Evolutionary conservation across 306 rosid genomes (phyloP).

Genomic region (Cucumis sativus): DNA sequence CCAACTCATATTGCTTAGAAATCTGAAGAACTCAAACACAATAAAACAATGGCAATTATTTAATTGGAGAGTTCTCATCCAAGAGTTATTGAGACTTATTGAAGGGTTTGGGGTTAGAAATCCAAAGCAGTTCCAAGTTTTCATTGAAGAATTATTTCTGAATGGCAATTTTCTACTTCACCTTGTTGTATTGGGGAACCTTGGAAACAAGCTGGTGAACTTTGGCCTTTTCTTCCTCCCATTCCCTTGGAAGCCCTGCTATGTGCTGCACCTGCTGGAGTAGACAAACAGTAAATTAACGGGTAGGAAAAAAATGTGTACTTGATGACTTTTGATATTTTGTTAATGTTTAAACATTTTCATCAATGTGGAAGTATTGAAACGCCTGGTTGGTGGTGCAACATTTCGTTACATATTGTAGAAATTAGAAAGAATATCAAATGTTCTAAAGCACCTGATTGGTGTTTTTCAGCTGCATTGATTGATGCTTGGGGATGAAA

Average conservation of each 20-base stretch:
- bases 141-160: neutral
- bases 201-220: slow-evolving; percentile 59
- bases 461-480: slow-evolving; percentile 54
- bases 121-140: neutral
- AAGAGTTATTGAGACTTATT: too few species aligned
- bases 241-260: slow-evolving; percentile 55
- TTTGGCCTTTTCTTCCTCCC: slow-evolving; percentile 51
- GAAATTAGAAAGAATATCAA: neutral
- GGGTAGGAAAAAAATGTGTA: neutral
- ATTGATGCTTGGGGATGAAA: slow-evolving; percentile 69
- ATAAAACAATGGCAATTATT: neutral
- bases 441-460: slow-evolving; percentile 37
- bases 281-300: neutral
- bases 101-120: neutral
- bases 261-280: slow-evolving; percentile 42
- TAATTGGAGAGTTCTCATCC: too few species aligned
- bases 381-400: neutral
- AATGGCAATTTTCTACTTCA: slow-evolving; percentile 8
- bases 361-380: neutral
- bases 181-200: slow-evolving; percentile 72
- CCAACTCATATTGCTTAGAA: slow-evolving; percentile 70
- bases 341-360: neutral
- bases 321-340: neutral
- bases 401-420: neutral
- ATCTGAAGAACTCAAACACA: slow-evolving; percentile 25